Evolutionary conservation across 192 early-diverging fungal genomes (phyloP), one percentile per base, ranked within the genome.

Genomic region (Backusella tuberculispora): DNA sequence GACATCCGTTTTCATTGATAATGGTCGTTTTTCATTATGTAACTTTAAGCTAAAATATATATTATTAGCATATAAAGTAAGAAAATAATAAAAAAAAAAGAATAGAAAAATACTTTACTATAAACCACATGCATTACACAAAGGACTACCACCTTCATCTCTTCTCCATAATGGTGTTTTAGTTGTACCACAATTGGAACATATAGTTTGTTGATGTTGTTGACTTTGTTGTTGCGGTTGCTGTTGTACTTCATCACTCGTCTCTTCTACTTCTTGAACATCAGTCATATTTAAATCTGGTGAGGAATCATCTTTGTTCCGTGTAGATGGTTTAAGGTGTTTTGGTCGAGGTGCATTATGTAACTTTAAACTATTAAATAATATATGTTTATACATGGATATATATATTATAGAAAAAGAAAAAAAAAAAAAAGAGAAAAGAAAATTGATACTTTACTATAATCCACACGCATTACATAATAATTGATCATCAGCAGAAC

Each of bases 381-480:
- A 47, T 15, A 44, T 13, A 15, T 40, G 17, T 10, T 40, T 34
- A 34, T n/a, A 6, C 15, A 74, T 24, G 41, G 19, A 43, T 42
- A 69, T 34, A 34, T 34, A 34, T 2, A 13, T 37, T 53, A 76
- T 29, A 46, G 17, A 26, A 21, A 44, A 42, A 26, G 6, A 24
- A 12, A 0, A 69, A 46, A 29, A 29, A 67, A 67, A 45, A 68
- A 4, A 42, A n/a, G n/a, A n/a, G n/a, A 69, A 10, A 17, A 2
- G 45, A 13, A 29, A 12, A 1, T 21, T 40, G 41, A 44, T 34
- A 69, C 40, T 26, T 77, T 89, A 95, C 85, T 96, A 99, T 43
- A 99, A 83, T 2, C 98, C 98, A 75, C 98, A 99, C 5, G 98
- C 98, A 76, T 99, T 99, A 83, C 98, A 99, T 19, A 99, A 85